Base-by-base conservation (phyloP, 768 basidiomycete species). In the Rhodotorula taiwanensis region DNA sequence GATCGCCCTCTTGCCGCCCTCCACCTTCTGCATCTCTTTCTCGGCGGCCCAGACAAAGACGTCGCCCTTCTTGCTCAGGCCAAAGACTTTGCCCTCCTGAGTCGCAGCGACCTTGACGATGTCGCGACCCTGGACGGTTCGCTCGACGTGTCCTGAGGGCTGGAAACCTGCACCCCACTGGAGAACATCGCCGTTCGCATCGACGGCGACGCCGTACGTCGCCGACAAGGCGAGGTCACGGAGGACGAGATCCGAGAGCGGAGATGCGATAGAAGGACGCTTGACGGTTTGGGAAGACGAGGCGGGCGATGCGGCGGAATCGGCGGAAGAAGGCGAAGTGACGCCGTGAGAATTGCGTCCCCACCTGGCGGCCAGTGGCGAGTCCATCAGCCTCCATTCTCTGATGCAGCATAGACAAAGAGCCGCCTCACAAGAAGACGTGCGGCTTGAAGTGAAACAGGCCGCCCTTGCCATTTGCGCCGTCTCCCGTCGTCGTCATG, bases 121-220 rank as follows among this genome's bases (percentile, higher is more conserved):
- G 63, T 73, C 58, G 30, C 64, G 54, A 13, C 64, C 64, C 11
- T 16, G 27, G 8, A 70, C 39, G 1, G 67, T 72, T 2, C 66
- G 73, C 61, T 67, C 66, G 66, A 31, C 60, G 45, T 27, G 25
- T 64, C 7, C 21, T 33, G 18, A n/a, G 79, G 79, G 13, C 28
- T 30, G 66, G 74, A 84, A 86, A 0, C 81, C 84, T 45, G 80
- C 79, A 0, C 88, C 88, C 88, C 88, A 91, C 70, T 89, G 87
- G 71, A 88, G 86, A 5, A 89, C 84, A 69, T 92, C 85, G 30
- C 89, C 89, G 41, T 81, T 80, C 13, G 83, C 83, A 71, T 90
- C 88, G 25, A 90, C 82, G 65, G 86, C 88, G 20, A 53, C 52
- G n/a, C 62, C 69, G 51, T 71, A 71, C 36, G 76, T 77, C 60